Base-by-base conservation (phyloP, 2,329 filamentous ascomycete genomes). In the Aspergillus fumigatus region DNA sequence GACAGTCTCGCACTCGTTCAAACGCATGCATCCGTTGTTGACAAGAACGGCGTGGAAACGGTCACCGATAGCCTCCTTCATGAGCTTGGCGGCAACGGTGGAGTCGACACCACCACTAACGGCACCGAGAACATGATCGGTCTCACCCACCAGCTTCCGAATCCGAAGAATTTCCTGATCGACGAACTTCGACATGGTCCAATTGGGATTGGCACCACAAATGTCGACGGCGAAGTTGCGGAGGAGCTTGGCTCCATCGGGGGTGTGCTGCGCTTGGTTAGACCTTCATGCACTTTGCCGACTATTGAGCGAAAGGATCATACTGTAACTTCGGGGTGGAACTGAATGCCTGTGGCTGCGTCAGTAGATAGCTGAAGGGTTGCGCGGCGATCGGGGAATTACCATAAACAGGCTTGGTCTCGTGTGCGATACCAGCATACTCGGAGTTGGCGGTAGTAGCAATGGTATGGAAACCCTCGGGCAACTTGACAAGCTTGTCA, bases 71-170 rank as follows among this genome's bases (percentile, higher is more conserved):
- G 92, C 92, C 68, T 91, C 86, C 63, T 88, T 82, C 89, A 96
- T 93, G 21, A 97, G 81, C 73, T 87, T 89, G 0, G 90, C 90
- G 1, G 88, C 92, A 10, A 97, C 92, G 2, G 92, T 97, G 10
- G 85, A 89, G 74, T 97, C 92, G 17, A 97, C 92, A 67, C 92
- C 92, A 62, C 92, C 92, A 61, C 84, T 88, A 56, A 90, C 87
- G 19, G 88, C 88, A 58, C 88, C 88, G 62, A 93, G 85, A 53
- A 96, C 93, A 69, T 94, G 93, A 1, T 84, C 92, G 55, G 83
- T 87, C 27, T 87, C 82, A 23, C 94, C 94, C 45, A 97, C 92
- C 35, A 96, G 80, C 27, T 86, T 82, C 29, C 90, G 82, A 68
- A 97, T 97, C 56, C 91, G 83, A 43, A 79, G 75, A 62, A 97